Conservation (phyloP, 225 moss, liverwort and hornwort species). For the Thuidium tamariscinum region DNA sequence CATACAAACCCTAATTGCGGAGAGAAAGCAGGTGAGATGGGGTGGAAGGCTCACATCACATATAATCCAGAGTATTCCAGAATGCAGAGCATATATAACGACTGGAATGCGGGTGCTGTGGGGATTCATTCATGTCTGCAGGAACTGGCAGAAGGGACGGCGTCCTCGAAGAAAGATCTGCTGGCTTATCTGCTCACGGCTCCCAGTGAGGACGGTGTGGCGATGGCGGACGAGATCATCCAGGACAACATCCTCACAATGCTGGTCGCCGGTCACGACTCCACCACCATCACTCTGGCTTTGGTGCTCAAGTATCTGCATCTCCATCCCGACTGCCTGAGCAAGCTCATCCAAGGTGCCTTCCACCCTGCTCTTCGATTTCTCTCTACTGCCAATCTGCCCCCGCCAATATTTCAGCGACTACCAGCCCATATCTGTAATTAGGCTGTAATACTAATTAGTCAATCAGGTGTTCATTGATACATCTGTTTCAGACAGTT, state of each 20-base stretch:
- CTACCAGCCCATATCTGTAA: background rate
- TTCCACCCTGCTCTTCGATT: background rate
- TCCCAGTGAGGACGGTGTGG: constrained; percentile 9
- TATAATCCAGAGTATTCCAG: background rate
- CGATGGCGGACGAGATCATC: constrained; percentile 7
- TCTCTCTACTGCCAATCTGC: background rate
- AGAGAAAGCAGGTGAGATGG: constrained; percentile 5
- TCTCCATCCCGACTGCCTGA: constrained; percentile 15
- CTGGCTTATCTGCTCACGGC: constrained; percentile 7
- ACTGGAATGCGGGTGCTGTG: too few species aligned
- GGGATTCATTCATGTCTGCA: background rate
- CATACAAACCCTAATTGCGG: background rate
- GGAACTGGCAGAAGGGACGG: constrained; percentile 22
- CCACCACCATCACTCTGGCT: constrained; percentile 7
- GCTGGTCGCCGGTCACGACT: constrained; percentile 30
- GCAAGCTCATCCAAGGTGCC: constrained; percentile 9
- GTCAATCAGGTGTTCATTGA: background rate
- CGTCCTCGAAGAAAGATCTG: background rate
- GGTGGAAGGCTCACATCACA: background rate
- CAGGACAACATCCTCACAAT: constrained; percentile 17
- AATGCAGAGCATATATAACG: background rate
- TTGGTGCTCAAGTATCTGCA: constrained; percentile 17
- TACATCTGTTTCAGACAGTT: background rate
- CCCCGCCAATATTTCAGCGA: background rate
- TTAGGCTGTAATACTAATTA: background rate